A percentile compares a stretch with the other conserved stretches of the same genome.
Evolutionary conservation across 768 basidiomycete species (phyloP).

Genomic region (Mycena vulgaris): DNA sequence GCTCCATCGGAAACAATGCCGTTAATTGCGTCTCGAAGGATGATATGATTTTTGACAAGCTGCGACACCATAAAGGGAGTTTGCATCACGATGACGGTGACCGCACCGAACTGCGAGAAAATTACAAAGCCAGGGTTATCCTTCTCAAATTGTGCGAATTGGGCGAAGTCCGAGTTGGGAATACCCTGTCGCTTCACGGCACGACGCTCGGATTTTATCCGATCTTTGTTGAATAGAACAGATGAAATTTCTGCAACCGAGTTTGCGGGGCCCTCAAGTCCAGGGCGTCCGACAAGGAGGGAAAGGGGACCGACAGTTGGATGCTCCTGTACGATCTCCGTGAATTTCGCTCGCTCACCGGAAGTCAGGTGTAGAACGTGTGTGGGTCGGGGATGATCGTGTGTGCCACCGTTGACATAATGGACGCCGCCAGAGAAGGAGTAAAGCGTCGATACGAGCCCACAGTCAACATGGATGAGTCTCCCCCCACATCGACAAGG

Average conservation of each 20-base stretch:
- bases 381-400: background rate
- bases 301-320: slow-evolving; percentile 3
- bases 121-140: slow-evolving; percentile 29
- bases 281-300: slow-evolving; percentile 40
- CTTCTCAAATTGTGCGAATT: slow-evolving; percentile 25
- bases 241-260: slow-evolving; percentile 42
- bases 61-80: slow-evolving; percentile 38
- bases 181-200: background rate
- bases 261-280: slow-evolving; percentile 37
- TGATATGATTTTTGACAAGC: slow-evolving; percentile 25
- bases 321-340: slow-evolving; percentile 10
- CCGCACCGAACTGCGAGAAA: slow-evolving; percentile 24
- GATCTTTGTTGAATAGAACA: slow-evolving; percentile 36
- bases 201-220: slow-evolving; percentile 37
- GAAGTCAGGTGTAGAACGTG: background rate
- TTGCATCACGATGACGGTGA: slow-evolving; percentile 38
- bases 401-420: background rate
- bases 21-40: slow-evolving; percentile 42
- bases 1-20: slow-evolving; percentile 54
- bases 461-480: background rate
- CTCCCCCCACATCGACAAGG: background rate
- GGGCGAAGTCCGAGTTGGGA: background rate
- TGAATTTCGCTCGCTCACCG: background rate
- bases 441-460: background rate
- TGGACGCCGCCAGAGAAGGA: background rate